A percentile compares a stretch with the other conserved stretches of the same genome.
Conservation (phyloP, 1,284 basidiomycete species). For the Melampsora allii-populina region DNA sequence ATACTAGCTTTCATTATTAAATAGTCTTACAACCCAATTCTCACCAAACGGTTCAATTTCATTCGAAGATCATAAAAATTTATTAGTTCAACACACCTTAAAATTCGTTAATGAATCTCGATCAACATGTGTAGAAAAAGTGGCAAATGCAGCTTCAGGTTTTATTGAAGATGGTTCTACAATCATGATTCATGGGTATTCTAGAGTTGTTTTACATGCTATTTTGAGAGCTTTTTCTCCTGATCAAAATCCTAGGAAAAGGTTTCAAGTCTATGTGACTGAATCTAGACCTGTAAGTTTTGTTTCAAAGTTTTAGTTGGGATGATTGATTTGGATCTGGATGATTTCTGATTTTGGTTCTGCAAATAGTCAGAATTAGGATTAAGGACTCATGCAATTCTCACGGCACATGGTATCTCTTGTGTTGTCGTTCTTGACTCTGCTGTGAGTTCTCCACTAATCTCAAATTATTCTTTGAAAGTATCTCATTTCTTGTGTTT, state of each 20-base stretch:
- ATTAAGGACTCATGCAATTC: constrained; percentile 77
- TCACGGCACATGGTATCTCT: constrained; percentile 81
- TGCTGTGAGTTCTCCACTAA: constrained; percentile 60
- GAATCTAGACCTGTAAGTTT: constrained; percentile 79
- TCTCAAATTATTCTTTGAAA: background rate
- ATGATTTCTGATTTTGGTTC: background rate
- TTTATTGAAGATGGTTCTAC: constrained; percentile 52
- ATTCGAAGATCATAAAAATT: constrained; percentile 74
- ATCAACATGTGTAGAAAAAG: constrained; percentile 52
- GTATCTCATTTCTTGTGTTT: background rate
- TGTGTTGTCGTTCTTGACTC: constrained; percentile 93
- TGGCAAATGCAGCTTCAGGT: constrained; percentile 17
- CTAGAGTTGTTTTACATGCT: constrained; percentile 90
- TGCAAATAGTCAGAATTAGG: constrained; percentile 56
- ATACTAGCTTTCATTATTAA: constrained; percentile 50
- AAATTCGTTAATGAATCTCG: constrained; percentile 72
- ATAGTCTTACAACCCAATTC: constrained; percentile 48
- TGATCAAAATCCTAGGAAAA: constrained; percentile 77
- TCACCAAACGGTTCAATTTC: constrained; percentile 55
- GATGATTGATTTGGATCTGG: background rate
- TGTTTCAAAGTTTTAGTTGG: background rate
- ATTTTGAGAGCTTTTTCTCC: constrained; percentile 61
- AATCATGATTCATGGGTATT: constrained; percentile 95
- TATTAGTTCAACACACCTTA: constrained; percentile 72
- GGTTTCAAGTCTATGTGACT: constrained; percentile 95